A percentile compares a stretch with the other conserved stretches of the same genome.
phyloP scores from a whole-genome alignment of 108 stramenopile species.

The Chaetoceros muelleri region DNA sequence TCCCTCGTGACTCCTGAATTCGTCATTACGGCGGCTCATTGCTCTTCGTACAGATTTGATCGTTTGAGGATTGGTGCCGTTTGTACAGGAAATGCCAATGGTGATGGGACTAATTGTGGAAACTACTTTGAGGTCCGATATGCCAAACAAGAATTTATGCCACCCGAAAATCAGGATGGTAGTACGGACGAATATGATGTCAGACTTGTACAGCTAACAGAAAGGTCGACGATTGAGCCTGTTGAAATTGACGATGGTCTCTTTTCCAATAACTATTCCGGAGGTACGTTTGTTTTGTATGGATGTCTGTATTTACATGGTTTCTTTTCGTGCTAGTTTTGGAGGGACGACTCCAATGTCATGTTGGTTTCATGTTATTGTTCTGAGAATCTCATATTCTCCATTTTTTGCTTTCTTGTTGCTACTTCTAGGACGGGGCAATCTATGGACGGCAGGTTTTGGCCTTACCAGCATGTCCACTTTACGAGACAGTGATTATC shows the following conservation, averaged over 20 bases:
- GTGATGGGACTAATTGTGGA: neutral
- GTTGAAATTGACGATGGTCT: neutral
- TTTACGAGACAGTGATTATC: neutral
- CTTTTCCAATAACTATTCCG: neutral
- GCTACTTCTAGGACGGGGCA: neutral
- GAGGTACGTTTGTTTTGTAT: neutral
- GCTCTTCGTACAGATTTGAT: neutral
- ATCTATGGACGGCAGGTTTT: neutral
- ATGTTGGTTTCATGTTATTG: no score
- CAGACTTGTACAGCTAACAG: neutral
- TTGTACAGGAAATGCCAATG: neutral
- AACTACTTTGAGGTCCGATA: neutral
- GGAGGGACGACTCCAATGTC: no score
- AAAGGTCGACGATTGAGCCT: neutral
- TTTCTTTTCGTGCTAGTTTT: no score
- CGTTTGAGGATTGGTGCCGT: neutral
- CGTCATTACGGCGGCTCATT: slow-evolving; percentile 38
- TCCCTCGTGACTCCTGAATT: slow-evolving; percentile 34
- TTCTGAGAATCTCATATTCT: no score
- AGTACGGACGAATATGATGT: neutral
- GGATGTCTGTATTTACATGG: neutral
- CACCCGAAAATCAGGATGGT: neutral
- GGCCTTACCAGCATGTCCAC: neutral
- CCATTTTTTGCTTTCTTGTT: neutral
- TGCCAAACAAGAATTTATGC: neutral